Conservation (phyloP, 2,329 filamentous ascomycete species). For the Emmonsiellopsis sp. region DNA sequence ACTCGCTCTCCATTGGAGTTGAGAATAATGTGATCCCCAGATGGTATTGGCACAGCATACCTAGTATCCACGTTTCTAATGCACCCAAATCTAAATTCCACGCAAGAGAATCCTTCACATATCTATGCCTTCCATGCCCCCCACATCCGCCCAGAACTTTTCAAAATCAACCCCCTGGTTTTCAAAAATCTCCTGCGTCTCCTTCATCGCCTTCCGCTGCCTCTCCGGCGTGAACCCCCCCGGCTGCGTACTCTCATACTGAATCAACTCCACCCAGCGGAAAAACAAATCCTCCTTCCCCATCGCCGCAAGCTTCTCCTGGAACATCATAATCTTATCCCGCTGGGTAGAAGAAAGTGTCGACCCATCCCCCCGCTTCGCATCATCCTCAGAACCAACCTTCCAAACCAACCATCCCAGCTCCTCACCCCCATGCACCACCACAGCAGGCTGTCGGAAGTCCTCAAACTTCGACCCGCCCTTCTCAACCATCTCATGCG, state of each 20-base stretch:
- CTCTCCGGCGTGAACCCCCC: conserved; percentile 68
- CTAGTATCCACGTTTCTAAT: no score
- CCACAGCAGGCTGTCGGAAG: conserved; percentile 57
- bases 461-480: conserved; percentile 47
- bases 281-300: conserved; percentile 87
- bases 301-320: conserved; percentile 61
- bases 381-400: conserved; percentile 48
- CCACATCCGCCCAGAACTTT: conserved; percentile 62
- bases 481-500: conserved; percentile 58
- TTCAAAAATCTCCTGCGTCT: conserved; percentile 67
- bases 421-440: conserved; percentile 53
- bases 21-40: no score
- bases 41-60: no score
- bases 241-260: conserved; percentile 71
- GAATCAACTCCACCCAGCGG: conserved; percentile 84
- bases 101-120: conserved; percentile 25
- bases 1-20: no score
- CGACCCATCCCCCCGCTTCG: conserved; percentile 26
- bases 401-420: conserved; percentile 51
- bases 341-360: conserved; percentile 35
- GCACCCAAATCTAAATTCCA: no score
- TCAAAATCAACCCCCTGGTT: conserved; percentile 74
- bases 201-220: conserved; percentile 61
- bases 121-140: conserved; percentile 49
- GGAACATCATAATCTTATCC: conserved; percentile 70